phyloP scores from a whole-genome alignment of 148 eudicot genomes.

The Heliamphora exappendiculata region DNA sequence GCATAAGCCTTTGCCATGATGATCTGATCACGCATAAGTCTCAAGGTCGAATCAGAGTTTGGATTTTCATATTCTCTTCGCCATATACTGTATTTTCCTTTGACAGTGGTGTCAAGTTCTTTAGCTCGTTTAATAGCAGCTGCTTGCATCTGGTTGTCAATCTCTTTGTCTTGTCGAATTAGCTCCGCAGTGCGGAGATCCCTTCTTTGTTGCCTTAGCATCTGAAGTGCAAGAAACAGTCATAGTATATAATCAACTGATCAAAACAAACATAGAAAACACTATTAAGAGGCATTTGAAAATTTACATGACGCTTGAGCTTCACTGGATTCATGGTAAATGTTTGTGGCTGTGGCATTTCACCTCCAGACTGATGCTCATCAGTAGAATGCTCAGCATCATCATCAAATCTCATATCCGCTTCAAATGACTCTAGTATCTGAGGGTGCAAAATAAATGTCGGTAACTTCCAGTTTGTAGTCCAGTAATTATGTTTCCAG shows the following conservation, averaged over 20 bases:
- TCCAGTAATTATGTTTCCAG: neutral
- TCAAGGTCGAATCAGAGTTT: slow-evolving; percentile 84
- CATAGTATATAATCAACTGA: neutral
- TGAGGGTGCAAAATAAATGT: slow-evolving; percentile 18
- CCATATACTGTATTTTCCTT: slow-evolving; percentile 89
- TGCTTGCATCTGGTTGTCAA: slow-evolving; percentile 58
- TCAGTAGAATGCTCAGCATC: slow-evolving; percentile 24
- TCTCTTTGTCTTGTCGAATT: slow-evolving; percentile 56
- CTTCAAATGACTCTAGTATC: slow-evolving; percentile 34
- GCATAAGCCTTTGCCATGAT: slow-evolving; percentile 99
- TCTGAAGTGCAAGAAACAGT: slow-evolving; percentile 31
- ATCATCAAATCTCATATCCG: slow-evolving; percentile 26
- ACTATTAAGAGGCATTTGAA: slow-evolving; percentile 2
- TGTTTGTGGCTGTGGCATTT: slow-evolving; percentile 20
- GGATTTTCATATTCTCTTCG: slow-evolving; percentile 84
- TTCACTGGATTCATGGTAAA: slow-evolving; percentile 58
- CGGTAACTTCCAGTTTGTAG: neutral
- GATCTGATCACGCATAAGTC: slow-evolving; percentile 94
- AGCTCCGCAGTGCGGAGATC: slow-evolving; percentile 65
- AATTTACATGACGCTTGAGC: slow-evolving; percentile 64
- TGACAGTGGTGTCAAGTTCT: slow-evolving; percentile 65
- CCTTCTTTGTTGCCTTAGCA: slow-evolving; percentile 63
- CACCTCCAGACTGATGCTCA: slow-evolving; percentile 33
- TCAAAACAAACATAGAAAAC: neutral
- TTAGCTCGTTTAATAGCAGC: slow-evolving; percentile 77